Evolutionary conservation across 129 eudicot species (phyloP), one percentile per base, ranked within the genome.

Genomic region (Dittrichia graveolens): DNA sequence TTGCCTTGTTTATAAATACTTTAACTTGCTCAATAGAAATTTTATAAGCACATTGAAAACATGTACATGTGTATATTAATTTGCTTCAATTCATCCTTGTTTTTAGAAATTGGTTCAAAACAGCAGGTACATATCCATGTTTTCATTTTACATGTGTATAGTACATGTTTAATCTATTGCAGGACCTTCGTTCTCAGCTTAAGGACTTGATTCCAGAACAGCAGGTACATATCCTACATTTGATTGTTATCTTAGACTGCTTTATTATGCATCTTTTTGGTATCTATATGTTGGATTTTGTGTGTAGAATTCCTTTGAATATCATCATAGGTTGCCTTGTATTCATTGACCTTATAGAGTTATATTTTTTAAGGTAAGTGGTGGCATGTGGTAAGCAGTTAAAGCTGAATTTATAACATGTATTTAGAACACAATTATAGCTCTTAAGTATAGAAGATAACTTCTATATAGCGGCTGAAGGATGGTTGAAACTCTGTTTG

Each of bases 171-270:
- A 57, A 44, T 68, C 34, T 8, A 47, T 2, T 75, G 76, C 53
- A 90, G 99, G 97, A 95, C 80, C 96, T 88, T 56, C 88, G 78
- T 75, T 83, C 96, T 64, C 91, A 88, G 85, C 89, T 90, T 61
- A 78, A 83, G 81, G 99, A 94, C 78, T 61, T 95, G 81, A 86
- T 95, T 80, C 99, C 94, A 53, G 88, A 95, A 78, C 89, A 95
- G 53, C 94, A 94, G 96, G 99, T 90, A 83, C 65, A 76, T 60
- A 60, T 67, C 37, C 65, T 12, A 65, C 53, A 24, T 69, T 16
- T 15, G 18, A 8, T 31, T 40, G 13, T 61, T 55, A 3, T 19
- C 15, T 16, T 44, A 9, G 24, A 7, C 41, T 56, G 19, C 18
- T 56, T 56, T 10, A 64, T 57, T 10, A 44, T 72, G 73, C 49